Evolutionary conservation across 2,329 filamentous ascomycete genomes (phyloP).

Genomic region (Aureobasidium mangrovei): DNA sequence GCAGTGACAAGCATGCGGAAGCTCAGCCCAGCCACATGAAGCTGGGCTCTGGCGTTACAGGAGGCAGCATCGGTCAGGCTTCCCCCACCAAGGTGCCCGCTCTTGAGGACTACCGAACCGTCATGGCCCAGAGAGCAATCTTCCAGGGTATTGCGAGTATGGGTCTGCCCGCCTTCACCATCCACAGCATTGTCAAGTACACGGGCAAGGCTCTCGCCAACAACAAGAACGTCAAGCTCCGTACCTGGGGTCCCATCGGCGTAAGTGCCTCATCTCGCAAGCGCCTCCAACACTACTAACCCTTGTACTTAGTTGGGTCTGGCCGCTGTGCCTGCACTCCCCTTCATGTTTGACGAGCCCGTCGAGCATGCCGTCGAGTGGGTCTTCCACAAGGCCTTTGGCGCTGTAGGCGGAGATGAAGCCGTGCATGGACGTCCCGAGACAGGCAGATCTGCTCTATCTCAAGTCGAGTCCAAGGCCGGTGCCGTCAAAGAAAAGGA

Average conservation of each 20-base stretch:
- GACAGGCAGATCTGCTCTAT: conserved; percentile 31
- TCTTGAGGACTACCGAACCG: conserved; percentile 80
- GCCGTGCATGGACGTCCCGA: conserved; percentile 40
- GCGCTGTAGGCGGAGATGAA: conserved; percentile 56
- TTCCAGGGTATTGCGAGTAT: conserved; percentile 90
- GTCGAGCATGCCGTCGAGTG: conserved; percentile 89
- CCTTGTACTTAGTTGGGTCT: conserved; percentile 45
- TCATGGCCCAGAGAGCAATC: conserved; percentile 82
- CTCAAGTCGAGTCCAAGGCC: conserved; percentile 26
- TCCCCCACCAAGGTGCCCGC: conserved; percentile 50
- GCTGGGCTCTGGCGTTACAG: conserved; percentile 20
- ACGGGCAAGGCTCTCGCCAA: conserved; percentile 79
- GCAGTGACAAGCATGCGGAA: conserved; percentile 29
- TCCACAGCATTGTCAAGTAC: conserved; percentile 86
- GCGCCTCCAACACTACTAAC: background rate
- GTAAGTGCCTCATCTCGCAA: conserved; percentile 45
- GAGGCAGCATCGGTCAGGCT: conserved; percentile 10
- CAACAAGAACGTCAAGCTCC: conserved; percentile 61
- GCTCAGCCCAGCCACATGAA: conserved; percentile 16
- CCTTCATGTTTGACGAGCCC: conserved; percentile 79
- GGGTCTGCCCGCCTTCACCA: conserved; percentile 88
- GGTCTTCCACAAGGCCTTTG: conserved; percentile 76
- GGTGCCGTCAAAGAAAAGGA: conserved; percentile 30
- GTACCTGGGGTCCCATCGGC: conserved; percentile 87
- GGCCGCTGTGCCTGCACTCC: conserved; percentile 67